phyloP scores from a whole-genome alignment of 116 monocot genomes.

The Iris pallida region DNA sequence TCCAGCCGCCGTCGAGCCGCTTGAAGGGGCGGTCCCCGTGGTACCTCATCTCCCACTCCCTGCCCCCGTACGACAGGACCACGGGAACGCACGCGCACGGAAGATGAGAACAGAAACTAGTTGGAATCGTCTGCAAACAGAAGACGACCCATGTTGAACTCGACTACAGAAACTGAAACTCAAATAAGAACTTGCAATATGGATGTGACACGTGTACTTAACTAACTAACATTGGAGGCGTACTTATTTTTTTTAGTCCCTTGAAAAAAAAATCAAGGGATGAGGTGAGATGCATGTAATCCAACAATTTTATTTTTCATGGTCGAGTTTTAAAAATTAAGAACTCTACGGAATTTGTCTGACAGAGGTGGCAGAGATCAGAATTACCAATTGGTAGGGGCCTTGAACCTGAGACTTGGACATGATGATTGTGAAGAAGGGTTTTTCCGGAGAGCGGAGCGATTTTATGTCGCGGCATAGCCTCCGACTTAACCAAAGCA shows the following conservation, averaged over 20 bases:
- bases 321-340: too few species aligned
- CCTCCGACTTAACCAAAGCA: too few species aligned
- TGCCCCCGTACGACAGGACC: constrained; percentile 11
- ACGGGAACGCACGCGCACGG: constrained; percentile 9
- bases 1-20: constrained; percentile 36
- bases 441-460: constrained; percentile 29
- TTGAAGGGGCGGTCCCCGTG: constrained; percentile 17
- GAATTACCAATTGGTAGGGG: constrained; percentile 31
- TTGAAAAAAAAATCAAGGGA: too few species aligned
- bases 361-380: neutral
- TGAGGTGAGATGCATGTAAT: too few species aligned
- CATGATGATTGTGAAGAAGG: constrained; percentile 27
- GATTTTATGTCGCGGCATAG: neutral
- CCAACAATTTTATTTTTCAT: too few species aligned
- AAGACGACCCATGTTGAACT: neutral
- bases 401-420: constrained; percentile 12
- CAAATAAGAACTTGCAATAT: too few species aligned
- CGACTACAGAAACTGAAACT: neutral
- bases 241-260: too few species aligned
- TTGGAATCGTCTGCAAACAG: constrained; percentile 31
- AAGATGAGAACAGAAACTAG: constrained; percentile 16
- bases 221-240: too few species aligned
- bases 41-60: constrained; percentile 33
- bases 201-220: too few species aligned
- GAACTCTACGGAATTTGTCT: too few species aligned